A percentile compares a stretch with the other conserved stretches of the same genome.
Conservation (phyloP, 2,329 filamentous ascomycete genomes). For the Mariannaea sp. region DNA sequence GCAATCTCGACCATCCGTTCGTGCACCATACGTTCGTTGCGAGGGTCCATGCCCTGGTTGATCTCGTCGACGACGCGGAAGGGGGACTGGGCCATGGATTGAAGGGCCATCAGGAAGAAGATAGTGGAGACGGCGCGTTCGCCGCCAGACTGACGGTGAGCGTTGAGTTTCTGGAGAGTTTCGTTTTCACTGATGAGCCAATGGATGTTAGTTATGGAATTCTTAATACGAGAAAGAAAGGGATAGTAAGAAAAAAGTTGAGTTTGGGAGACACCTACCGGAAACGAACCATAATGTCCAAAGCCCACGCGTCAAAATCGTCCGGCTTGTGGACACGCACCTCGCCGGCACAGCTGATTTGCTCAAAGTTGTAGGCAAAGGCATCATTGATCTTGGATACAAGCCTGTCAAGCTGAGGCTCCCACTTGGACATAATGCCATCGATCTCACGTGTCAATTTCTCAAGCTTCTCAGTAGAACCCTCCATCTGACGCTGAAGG, state of each 20-base stretch:
- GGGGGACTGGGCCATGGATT: slow-evolving; percentile 88
- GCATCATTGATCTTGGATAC: slow-evolving; percentile 83
- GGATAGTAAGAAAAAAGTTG: too few species aligned
- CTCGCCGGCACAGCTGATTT: slow-evolving; percentile 93
- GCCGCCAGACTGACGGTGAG: slow-evolving; percentile 93
- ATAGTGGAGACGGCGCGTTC: slow-evolving; percentile 96
- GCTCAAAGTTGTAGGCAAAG: slow-evolving; percentile 90
- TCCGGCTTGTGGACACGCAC: slow-evolving; percentile 87
- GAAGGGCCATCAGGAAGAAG: slow-evolving; percentile 98
- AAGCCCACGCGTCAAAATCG: slow-evolving; percentile 92
- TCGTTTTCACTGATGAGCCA: slow-evolving; percentile 72
- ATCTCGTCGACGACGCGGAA: slow-evolving; percentile 99
- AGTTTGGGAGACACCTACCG: slow-evolving; percentile 58
- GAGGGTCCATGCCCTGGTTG: slow-evolving; percentile 98
- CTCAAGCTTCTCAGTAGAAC: slow-evolving; percentile 59
- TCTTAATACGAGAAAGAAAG: not conserved
- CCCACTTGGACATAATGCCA: slow-evolving; percentile 74
- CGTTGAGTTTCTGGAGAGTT: slow-evolving; percentile 80
- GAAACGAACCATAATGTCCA: slow-evolving; percentile 95
- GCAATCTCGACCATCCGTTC: slow-evolving; percentile 98
- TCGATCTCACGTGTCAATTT: slow-evolving; percentile 63
- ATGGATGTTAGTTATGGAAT: slow-evolving; percentile 17
- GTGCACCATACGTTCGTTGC: slow-evolving; percentile 98
- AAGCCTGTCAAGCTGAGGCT: slow-evolving; percentile 79
- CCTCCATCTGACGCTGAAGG: slow-evolving; percentile 61